Conservation (phyloP, 768 basidiomycete genomes). For the Coprinopsis strossmayeri region DNA sequence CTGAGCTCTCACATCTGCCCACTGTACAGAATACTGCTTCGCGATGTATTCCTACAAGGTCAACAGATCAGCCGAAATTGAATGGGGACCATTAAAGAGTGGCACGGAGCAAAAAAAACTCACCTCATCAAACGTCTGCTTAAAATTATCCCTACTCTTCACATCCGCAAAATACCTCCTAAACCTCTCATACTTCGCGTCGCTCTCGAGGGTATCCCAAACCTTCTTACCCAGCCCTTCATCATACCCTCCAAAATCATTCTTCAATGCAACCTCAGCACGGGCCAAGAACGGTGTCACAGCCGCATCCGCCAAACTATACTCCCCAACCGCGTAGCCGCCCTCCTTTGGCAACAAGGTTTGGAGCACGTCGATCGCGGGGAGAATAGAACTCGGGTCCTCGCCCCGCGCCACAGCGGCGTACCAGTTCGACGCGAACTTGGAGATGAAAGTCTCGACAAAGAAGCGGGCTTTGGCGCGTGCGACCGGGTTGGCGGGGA, state of each 20-base stretch:
- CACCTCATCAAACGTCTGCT: constrained; percentile 49
- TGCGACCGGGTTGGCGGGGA: constrained; percentile 48
- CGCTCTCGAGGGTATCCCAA: constrained; percentile 32
- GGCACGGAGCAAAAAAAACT: no score
- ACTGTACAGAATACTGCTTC: no score
- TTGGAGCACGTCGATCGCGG: constrained; percentile 43
- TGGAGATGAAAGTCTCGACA: constrained; percentile 46
- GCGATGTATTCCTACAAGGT: no score
- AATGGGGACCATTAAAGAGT: no score
- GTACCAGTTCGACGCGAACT: constrained; percentile 32
- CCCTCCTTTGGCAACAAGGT: constrained; percentile 40
- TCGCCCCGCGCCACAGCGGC: constrained; percentile 33
- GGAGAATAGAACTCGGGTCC: constrained; percentile 32
- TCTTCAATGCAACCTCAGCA: constrained; percentile 32
- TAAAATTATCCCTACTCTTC: constrained; percentile 45
- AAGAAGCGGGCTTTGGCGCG: constrained; percentile 60
- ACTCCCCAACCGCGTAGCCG: constrained; percentile 38
- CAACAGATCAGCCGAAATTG: no score
- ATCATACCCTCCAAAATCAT: constrained; percentile 47
- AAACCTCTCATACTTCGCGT: constrained; percentile 44
- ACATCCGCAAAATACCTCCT: constrained; percentile 41
- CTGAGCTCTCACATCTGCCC: no score
- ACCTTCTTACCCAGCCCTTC: constrained; percentile 40
- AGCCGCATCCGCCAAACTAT: constrained; percentile 59
- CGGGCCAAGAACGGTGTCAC: constrained; percentile 58